Evolutionary conservation across 441 rosid genomes (phyloP).

Genomic region (Brassica hybrid): DNA sequence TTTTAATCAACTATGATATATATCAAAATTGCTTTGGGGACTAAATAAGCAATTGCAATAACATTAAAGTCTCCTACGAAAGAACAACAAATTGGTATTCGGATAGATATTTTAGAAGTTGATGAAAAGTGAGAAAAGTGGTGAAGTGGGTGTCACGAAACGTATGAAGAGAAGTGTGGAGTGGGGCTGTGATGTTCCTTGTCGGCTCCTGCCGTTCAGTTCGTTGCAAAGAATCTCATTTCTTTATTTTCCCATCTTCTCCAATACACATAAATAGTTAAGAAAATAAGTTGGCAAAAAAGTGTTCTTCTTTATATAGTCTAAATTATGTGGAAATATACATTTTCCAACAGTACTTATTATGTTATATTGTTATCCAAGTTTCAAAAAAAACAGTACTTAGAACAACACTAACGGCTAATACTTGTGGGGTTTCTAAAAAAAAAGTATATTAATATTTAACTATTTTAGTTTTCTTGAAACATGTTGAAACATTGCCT

Average conservation of each 20-base stretch:
- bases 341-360: not conserved
- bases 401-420: too few species aligned
- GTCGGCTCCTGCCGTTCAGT: slow-evolving; percentile 32
- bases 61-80: not conserved
- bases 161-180: slow-evolving; percentile 25
- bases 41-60: not conserved
- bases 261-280: not conserved
- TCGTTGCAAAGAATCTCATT: slow-evolving; percentile 15
- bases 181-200: slow-evolving; percentile 40
- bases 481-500: too few species aligned
- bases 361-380: not conserved
- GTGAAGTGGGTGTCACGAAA: slow-evolving; percentile 47
- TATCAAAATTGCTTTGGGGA: slow-evolving; percentile 1
- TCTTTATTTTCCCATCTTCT: not conserved
- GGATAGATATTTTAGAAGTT: not conserved
- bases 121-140: slow-evolving; percentile 9
- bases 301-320: not conserved
- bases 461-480: too few species aligned
- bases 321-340: too few species aligned
- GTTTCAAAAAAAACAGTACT: too few species aligned
- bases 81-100: not conserved
- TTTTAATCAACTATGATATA: not conserved
- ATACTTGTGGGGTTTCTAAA: too few species aligned
- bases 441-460: too few species aligned
- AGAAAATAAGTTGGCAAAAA: not conserved